Evolutionary conservation across 23 red algal species (phyloP).

Genomic region (Agarophyton chilense): DNA sequence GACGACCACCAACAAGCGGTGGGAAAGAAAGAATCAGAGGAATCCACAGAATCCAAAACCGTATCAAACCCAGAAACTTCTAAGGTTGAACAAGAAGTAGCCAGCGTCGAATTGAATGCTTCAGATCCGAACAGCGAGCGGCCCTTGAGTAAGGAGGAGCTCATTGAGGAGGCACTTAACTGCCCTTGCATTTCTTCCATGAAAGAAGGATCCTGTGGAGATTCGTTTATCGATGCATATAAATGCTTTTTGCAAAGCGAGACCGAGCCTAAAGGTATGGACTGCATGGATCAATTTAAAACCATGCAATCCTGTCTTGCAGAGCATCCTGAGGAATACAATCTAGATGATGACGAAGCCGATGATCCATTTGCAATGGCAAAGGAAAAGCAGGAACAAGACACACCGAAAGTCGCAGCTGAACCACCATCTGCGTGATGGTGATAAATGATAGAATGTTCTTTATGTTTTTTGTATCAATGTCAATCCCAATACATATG

Average conservation of each 20-base stretch:
- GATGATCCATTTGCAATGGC: conserved; percentile 51
- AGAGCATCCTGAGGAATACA: conserved; percentile 95
- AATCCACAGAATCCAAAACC: not conserved
- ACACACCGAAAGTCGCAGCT: not conserved
- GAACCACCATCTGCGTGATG: conserved; percentile 21
- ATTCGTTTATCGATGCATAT: conserved; percentile 90
- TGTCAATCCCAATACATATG: not conserved
- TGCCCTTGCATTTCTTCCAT: conserved; percentile 97
- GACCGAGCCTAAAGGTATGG: conserved; percentile 86
- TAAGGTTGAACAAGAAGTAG: not conserved
- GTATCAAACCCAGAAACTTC: not conserved
- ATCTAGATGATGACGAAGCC: conserved; percentile 75
- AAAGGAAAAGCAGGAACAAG: not conserved
- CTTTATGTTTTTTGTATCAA: not conserved
- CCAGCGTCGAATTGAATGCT: not conserved
- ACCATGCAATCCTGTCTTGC: conserved; percentile 93
- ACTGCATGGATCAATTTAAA: conserved; percentile 85
- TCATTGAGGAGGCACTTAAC: conserved; percentile 74
- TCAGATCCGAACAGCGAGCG: not conserved
- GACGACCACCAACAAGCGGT: not conserved
- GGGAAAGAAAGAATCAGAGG: not conserved
- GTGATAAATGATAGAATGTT: not conserved
- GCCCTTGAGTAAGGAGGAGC: conserved; percentile 43
- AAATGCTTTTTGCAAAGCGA: conserved; percentile 99
- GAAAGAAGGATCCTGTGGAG: conserved; percentile 95